These are phyloP conservation scores for Leishmania tarentolae DNA, from an alignment of 208 protist species.

Conservation along the genomic window DNA sequence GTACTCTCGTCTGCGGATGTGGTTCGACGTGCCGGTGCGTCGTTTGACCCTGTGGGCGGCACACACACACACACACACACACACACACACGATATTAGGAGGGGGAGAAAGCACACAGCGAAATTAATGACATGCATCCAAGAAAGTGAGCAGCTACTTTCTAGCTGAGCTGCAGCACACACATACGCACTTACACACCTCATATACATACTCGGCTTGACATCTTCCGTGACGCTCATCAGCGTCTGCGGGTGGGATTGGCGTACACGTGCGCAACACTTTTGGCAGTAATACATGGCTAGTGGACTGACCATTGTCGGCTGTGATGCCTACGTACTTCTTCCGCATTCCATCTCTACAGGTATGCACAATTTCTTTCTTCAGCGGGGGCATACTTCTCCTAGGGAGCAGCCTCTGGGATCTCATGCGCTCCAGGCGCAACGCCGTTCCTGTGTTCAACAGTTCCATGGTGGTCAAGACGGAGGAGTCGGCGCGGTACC, in stretches of 20 bases:
- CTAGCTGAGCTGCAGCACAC: not conserved
- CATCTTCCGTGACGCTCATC: not conserved
- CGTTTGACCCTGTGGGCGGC: not conserved
- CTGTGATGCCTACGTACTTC: slow-evolving; percentile 29
- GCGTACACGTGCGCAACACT: not conserved
- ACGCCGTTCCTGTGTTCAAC: slow-evolving; percentile 56
- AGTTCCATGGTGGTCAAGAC: slow-evolving; percentile 32
- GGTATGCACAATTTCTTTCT: slow-evolving; percentile 9
- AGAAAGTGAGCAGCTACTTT: not conserved
- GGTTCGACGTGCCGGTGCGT: not conserved
- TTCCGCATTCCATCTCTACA: slow-evolving; percentile 21
- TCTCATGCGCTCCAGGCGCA: slow-evolving; percentile 15
- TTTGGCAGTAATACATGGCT: not conserved
- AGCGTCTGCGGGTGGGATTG: not conserved
- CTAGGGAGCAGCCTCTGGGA: slow-evolving; percentile 31
- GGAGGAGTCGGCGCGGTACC: slow-evolving; percentile 70
- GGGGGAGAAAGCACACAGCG: not conserved
- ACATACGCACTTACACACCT: not conserved
- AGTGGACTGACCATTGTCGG: not conserved
- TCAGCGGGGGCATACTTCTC: slow-evolving; percentile 16
- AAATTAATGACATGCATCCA: not conserved
- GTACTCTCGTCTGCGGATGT: not conserved
- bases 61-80: too few relatives aligned
- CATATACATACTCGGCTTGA: not conserved
- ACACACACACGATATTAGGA: not conserved